Percentiles rank a stretch among this genome's conserved stretches.
phyloP scores from a whole-genome alignment of 495 filamentous ascomycete genomes.

The Delitschia confertaspora region DNA sequence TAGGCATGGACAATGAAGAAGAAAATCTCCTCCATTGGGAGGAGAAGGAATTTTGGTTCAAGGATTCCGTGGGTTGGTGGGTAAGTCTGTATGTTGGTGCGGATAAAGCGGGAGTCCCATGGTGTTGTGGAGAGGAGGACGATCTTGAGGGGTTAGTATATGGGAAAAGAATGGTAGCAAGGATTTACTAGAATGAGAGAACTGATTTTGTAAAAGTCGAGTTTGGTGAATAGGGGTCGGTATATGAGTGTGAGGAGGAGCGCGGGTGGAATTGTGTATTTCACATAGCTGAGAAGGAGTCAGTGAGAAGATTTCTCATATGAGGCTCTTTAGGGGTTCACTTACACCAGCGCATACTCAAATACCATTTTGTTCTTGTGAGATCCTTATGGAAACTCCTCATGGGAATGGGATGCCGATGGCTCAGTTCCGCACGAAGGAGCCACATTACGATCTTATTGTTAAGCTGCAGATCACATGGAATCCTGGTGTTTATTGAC shows the following conservation, averaged over 20 bases:
- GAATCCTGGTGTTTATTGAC: too few relatives aligned
- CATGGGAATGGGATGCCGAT: too few relatives aligned
- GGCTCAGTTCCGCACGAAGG: too few relatives aligned
- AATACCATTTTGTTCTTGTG: slow-evolving; percentile 55
- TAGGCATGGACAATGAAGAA: slow-evolving; percentile 73
- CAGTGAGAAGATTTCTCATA: slow-evolving; percentile 1
- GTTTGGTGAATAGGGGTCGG: slow-evolving; percentile 47
- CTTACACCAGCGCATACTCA: slow-evolving; percentile 61
- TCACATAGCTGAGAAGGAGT: slow-evolving; percentile 50
- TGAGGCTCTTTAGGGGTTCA: slow-evolving; percentile 1
- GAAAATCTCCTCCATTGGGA: slow-evolving; percentile 61
- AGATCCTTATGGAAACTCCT: too few relatives aligned
- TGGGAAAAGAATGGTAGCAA: not conserved
- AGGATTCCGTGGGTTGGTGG: slow-evolving; percentile 51
- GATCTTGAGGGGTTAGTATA: slow-evolving; percentile 33
- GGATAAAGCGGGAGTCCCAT: slow-evolving; percentile 64
- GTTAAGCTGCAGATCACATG: too few relatives aligned
- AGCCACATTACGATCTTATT: too few relatives aligned
- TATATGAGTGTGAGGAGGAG: slow-evolving; percentile 47
- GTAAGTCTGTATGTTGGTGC: slow-evolving; percentile 57
- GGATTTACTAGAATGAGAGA: slow-evolving; percentile 42
- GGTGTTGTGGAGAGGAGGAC: slow-evolving; percentile 55
- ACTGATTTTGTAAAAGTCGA: slow-evolving; percentile 50
- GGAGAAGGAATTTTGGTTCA: slow-evolving; percentile 47
- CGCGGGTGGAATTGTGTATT: slow-evolving; percentile 58